Percentiles rank a stretch among this genome's conserved stretches.
Conservation (phyloP, 2,329 filamentous ascomycete genomes). For the Nemania serpens region DNA sequence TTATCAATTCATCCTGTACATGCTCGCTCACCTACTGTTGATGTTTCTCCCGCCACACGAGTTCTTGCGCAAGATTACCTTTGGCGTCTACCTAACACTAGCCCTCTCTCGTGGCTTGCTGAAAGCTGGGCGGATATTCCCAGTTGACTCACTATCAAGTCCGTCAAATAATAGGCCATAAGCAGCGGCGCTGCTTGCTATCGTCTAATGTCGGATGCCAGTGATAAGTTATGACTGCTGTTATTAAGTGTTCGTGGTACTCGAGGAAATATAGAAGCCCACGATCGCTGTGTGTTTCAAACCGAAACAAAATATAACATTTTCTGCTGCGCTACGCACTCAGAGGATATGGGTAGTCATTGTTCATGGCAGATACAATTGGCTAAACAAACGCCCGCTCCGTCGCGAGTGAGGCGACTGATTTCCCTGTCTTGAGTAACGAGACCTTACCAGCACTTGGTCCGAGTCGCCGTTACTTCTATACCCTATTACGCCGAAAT, state of each 20-base stretch:
- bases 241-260: constrained; percentile 2
- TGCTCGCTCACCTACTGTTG: not conserved
- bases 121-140: too few relatives aligned
- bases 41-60: not conserved
- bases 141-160: too few relatives aligned
- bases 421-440: constrained; percentile 38
- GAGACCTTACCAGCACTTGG: constrained; percentile 45
- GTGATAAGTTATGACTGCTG: not conserved
- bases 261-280: not conserved
- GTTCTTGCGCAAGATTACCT: not conserved
- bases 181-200: not conserved
- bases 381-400: constrained; percentile 34
- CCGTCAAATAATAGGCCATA: not conserved
- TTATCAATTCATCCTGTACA: not conserved
- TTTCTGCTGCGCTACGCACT: constrained; percentile 6
- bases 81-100: not conserved
- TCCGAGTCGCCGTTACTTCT: constrained; percentile 43
- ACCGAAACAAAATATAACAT: constrained; percentile 9
- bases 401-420: constrained; percentile 36
- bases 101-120: too few relatives aligned
- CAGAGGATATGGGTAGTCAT: constrained; percentile 33
- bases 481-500: constrained; percentile 30
- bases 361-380: constrained; percentile 24
- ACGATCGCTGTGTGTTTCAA: not conserved
- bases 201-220: not conserved